phyloP scores from a whole-genome alignment of 108 stramenopile genomes.

The Conticribra guillardii region DNA sequence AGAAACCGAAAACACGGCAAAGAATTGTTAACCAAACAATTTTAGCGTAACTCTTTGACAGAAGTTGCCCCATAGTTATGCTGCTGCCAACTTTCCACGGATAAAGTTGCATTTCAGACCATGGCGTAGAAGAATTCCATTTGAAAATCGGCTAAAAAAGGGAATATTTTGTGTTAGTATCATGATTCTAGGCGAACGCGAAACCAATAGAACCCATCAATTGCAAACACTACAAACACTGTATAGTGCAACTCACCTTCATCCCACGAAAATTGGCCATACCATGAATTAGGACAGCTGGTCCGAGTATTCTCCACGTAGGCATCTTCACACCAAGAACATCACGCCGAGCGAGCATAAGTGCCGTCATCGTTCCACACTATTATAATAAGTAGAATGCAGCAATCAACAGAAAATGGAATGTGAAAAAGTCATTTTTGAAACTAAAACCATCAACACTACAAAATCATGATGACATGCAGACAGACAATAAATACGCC shows the following conservation, averaged over 20 bases:
- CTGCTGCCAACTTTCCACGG: slow-evolving; percentile 52
- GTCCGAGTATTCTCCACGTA: slow-evolving; percentile 74
- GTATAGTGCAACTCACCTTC: slow-evolving; percentile 54
- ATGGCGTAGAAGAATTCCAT: slow-evolving; percentile 92
- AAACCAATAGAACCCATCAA: neutral
- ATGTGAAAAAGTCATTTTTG: too few relatives aligned
- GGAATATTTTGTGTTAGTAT: neutral
- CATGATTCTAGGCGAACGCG: too few relatives aligned
- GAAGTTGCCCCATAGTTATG: slow-evolving; percentile 51
- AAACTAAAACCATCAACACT: too few relatives aligned
- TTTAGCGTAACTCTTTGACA: slow-evolving; percentile 75
- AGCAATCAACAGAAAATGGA: too few relatives aligned
- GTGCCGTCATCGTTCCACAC: slow-evolving; percentile 94
- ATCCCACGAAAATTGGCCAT: slow-evolving; percentile 93
- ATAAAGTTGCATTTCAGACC: slow-evolving; percentile 94
- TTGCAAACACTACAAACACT: neutral
- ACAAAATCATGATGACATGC: too few relatives aligned
- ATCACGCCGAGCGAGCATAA: slow-evolving; percentile 84
- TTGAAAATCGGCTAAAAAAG: slow-evolving; percentile 83
- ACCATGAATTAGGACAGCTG: slow-evolving; percentile 87
- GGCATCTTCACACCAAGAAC: slow-evolving; percentile 78
- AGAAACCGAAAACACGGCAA: slow-evolving; percentile 76
- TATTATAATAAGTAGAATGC: too few relatives aligned
- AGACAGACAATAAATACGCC: too few relatives aligned
- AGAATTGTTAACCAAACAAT: slow-evolving; percentile 86